Conservation (phyloP, 2,329 filamentous ascomycete species). For the Neopestalotiopsis rosae region DNA sequence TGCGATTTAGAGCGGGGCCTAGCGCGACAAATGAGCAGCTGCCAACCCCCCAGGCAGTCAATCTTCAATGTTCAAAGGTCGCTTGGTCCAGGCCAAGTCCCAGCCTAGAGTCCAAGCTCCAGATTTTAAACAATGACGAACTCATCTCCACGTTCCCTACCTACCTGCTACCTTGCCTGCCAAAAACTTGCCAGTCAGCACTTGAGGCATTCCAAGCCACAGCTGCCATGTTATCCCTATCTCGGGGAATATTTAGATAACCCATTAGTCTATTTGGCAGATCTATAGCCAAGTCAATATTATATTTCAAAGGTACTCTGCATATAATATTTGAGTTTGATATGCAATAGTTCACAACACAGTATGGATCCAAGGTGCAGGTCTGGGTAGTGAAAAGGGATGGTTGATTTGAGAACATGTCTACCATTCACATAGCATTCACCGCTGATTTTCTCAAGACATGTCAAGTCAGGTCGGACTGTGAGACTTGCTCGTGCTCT, state of each 20-base stretch:
- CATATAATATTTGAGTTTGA: not conserved
- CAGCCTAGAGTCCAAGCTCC: not conserved
- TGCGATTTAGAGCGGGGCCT: not conserved
- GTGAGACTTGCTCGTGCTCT: too few species aligned
- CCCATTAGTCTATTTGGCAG: not conserved
- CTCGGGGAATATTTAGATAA: not conserved
- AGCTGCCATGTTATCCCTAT: not conserved
- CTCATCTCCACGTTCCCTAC: not conserved
- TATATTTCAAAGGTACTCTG: not conserved
- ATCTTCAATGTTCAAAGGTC: too few species aligned
- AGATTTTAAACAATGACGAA: constrained; percentile 4
- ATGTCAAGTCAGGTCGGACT: too few species aligned
- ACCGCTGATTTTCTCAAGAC: too few species aligned
- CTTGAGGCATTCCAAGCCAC: not conserved
- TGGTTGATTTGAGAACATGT: too few species aligned
- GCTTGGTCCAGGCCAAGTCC: not conserved
- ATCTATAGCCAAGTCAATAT: not conserved
- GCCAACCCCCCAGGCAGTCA: not conserved
- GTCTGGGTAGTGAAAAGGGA: too few species aligned
- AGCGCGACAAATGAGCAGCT: not conserved
- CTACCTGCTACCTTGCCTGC: not conserved
- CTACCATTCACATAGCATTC: too few species aligned
- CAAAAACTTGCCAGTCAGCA: not conserved
- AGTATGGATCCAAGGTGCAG: too few species aligned
- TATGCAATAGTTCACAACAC: not conserved